phyloP scores from a whole-genome alignment of 208 protist genomes.

The Wallacemonas collosoma region DNA sequence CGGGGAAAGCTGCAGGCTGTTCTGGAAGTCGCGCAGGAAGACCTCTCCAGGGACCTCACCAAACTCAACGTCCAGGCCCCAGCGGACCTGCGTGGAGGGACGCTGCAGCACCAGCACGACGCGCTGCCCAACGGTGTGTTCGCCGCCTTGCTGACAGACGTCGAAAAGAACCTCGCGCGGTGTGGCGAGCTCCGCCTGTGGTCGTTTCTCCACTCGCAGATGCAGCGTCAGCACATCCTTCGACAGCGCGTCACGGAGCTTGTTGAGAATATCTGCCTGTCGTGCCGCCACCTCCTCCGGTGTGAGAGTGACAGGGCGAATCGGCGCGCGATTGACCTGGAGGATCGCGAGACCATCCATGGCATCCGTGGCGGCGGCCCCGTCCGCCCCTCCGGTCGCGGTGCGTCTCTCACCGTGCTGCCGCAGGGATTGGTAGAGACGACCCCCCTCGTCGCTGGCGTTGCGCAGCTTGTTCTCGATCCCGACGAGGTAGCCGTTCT shows the following conservation, averaged over 20 bases:
- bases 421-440: conserved; percentile 50
- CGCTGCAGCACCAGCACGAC: conserved; percentile 59
- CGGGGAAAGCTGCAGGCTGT: conserved; percentile 39
- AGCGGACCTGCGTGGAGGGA: conserved; percentile 40
- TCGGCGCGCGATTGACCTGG: conserved; percentile 37
- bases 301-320: conserved; percentile 24
- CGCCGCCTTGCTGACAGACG: conserved; percentile 47
- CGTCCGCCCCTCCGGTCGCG: conserved; percentile 12
- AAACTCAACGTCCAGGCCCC: conserved; percentile 48
- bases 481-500: conserved; percentile 37
- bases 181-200: conserved; percentile 27
- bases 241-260: conserved; percentile 19
- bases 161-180: conserved; percentile 61
- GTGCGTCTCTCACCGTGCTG: background rate
- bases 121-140: conserved; percentile 51
- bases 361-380: background rate
- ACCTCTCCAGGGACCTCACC: conserved; percentile 1
- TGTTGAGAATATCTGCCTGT: conserved; percentile 18
- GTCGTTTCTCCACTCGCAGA: conserved; percentile 31
- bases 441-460: conserved; percentile 38
- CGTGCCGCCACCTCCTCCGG: conserved; percentile 13
- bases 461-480: conserved; percentile 54
- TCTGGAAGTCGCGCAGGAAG: conserved; percentile 31
- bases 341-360: conserved; percentile 39
- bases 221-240: conserved; percentile 21